Base-by-base conservation (phyloP, 176 grass and related monocot species). In the Carex pumila region DNA sequence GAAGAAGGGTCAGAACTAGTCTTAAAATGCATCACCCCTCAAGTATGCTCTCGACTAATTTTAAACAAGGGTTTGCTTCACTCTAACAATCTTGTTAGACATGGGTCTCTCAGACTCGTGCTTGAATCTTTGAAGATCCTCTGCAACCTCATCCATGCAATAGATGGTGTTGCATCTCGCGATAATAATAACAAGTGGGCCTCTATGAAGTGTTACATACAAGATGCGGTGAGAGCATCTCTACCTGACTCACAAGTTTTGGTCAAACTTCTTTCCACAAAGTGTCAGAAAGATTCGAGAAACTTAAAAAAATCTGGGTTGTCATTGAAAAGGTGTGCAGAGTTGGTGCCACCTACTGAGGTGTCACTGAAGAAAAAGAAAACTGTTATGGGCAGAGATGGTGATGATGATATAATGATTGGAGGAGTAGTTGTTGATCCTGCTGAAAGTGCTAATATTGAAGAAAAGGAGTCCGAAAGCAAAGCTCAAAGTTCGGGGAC, bases 61-160 rank as follows among this genome's bases (percentile, higher is more conserved):
- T 74, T 93, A 88, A 98, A 92, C 84, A 98, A 94, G 86, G 95
- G 95, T 32, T 87, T 98, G 61, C 87, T 93, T 77, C 95, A 98
- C 89, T 88, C 90, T 84, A 85, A 94, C 87, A 62, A 90, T 87
- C 90, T 94, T 80, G 95, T 98, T 45, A 94, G 92, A 84, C 90
- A 98, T 65, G 91, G 92, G 70, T 84, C 95, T 86, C 84, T 98
- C 22, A 91, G 90, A 70, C 72, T 92, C 79, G 84, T 94, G 83
- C 85, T 84, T 45, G 95, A 94, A 85, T 94, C 95, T 80, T 69
- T 98, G 66, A 94, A 89, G 18, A 88, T 90, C 19, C 32, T 98
- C 11, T 80, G 81, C 22, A 41, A 73, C 90, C 86, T 94, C 77
- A 90, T 87, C 5, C 71, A 81, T 56, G 79, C 77, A 63, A 89